These are phyloP conservation scores for Iberis pinnata DNA, from an alignment of 345 rosid genomes.

Conservation along the genomic window DNA sequence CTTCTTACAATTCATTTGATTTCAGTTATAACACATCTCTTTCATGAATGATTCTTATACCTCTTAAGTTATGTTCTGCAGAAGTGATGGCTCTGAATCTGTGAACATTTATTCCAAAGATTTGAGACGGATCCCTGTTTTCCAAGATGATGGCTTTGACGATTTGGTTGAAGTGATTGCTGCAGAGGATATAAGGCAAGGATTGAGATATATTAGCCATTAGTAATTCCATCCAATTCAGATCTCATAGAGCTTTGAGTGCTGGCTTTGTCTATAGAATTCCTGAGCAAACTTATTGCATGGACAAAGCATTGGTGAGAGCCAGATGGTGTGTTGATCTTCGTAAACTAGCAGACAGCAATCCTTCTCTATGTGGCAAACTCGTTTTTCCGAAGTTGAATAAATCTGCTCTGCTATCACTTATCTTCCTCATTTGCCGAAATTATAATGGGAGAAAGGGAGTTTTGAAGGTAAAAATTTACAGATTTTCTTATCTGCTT, in stretches of 20 bases:
- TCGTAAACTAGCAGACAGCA: constrained; percentile 17
- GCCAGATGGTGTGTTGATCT: constrained; percentile 27
- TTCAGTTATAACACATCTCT: neutral
- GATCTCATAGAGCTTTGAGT: constrained; percentile 11
- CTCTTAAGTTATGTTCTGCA: constrained; percentile 21
- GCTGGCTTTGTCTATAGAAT: constrained; percentile 13
- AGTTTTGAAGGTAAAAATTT: constrained; percentile 25
- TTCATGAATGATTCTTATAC: constrained; percentile 26
- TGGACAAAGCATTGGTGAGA: constrained; percentile 23
- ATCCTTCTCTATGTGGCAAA: constrained; percentile 25
- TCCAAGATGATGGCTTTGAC: constrained; percentile 40
- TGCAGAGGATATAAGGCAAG: constrained; percentile 44
- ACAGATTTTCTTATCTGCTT: neutral
- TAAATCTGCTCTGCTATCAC: constrained; percentile 20
- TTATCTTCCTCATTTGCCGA: constrained; percentile 29
- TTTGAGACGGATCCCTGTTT: constrained; percentile 40
- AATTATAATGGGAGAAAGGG: neutral
- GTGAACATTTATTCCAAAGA: constrained; percentile 41
- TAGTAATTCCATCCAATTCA: neutral
- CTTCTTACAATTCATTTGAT: neutral
- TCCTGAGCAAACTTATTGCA: constrained; percentile 9
- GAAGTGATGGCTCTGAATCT: constrained; percentile 44
- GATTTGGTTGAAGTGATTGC: constrained; percentile 45
- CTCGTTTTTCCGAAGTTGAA: constrained; percentile 18
- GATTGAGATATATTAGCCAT: constrained; percentile 3